A percentile compares a stretch with the other conserved stretches of the same genome.
These are phyloP conservation scores for Dactylellina drechsleri DNA, from an alignment of 2,329 filamentous ascomycete genomes.

Conservation along the genomic window DNA sequence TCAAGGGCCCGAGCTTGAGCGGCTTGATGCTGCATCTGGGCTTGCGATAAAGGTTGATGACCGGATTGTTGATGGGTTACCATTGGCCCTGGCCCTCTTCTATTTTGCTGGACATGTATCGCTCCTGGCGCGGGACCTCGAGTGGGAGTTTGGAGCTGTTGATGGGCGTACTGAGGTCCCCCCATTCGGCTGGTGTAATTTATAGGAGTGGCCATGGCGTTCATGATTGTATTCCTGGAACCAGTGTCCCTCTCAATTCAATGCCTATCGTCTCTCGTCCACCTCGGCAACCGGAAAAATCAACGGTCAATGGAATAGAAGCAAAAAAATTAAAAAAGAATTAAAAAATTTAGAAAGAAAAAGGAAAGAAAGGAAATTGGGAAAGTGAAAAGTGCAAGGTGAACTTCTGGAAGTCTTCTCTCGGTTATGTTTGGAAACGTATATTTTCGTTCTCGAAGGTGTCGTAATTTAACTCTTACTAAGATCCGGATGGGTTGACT, in stretches of 20 bases:
- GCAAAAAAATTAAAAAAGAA: conserved; percentile 1
- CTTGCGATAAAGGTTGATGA: conserved; percentile 54
- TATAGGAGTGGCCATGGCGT: conserved; percentile 53
- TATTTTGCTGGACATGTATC: conserved; percentile 47
- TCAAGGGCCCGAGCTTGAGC: conserved; percentile 56
- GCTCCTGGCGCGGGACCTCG: conserved; percentile 45
- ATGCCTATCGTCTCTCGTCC: conserved; percentile 17
- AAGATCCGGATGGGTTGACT: conserved; percentile 36
- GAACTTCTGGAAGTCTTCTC: conserved; percentile 44
- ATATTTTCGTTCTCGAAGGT: conserved; percentile 42
- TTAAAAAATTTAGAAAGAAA: conserved; percentile 20
- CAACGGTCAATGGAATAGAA: conserved; percentile 22
- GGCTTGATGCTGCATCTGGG: conserved; percentile 56
- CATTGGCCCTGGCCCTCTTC: conserved; percentile 59
- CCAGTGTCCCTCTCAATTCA: conserved; percentile 17
- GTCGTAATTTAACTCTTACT: conserved; percentile 50
- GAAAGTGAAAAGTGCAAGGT: conserved; percentile 11
- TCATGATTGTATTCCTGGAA: conserved; percentile 37
- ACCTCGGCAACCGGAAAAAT: conserved; percentile 54
- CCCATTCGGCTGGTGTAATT: conserved; percentile 52
- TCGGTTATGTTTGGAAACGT: conserved; percentile 45
- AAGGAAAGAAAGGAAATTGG: conserved; percentile 1
- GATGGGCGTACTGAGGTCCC: conserved; percentile 49
- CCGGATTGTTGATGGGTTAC: conserved; percentile 55
- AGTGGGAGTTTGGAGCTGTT: conserved; percentile 50